Base-by-base conservation (phyloP, 1,139 yeast genomes). In the Suhomyces bribrorum region DNA sequence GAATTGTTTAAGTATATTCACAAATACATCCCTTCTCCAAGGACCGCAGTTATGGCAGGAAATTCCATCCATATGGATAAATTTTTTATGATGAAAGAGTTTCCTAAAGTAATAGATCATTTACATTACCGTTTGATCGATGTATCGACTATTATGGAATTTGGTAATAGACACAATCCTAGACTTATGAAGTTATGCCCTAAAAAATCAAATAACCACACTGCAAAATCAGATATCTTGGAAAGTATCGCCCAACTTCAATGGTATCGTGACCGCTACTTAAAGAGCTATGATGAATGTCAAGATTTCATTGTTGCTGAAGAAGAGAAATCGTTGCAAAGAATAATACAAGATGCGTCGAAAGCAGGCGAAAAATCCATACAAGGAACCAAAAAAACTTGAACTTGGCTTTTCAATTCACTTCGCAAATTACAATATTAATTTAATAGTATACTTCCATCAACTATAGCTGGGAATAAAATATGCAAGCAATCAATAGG, bases 41-140 rank as follows among this genome's bases (percentile, higher is more conserved):
- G 77, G 6, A 56, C 60, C 4, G 96, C 86, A 1, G 62, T 92
- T 0, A 64, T 94, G 44, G 96, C 96, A 0, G 99, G 99, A 1
- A 92, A 90, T 54, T 77, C 95, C 0, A 81, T 94, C 17, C 97
- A 94, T 59, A 85, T 88, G 82, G 99, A 94, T 60, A 77, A 89
- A 44, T 72, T 85, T 41, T 94, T 92, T 62, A 77, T 94, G 85
- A 67, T 81, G 57, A 73, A 78, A 35, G 96, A 92, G 53, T 82
- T 92, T 64, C 97, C 97, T 1, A 59, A 71, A 33, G 82, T 88
- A 5, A 62, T 81, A 15, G 83, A 83, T 20, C 82, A 79, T 54
- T 67, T 92, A 47, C 90, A 83, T 56, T 92, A 94, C 59, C 73
- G 99, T 36, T 73, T 90, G 36, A 75, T 94, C 27, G 99, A 94